phyloP scores from a whole-genome alignment of 768 basidiomycete genomes.

The Baorangia bicolor region DNA sequence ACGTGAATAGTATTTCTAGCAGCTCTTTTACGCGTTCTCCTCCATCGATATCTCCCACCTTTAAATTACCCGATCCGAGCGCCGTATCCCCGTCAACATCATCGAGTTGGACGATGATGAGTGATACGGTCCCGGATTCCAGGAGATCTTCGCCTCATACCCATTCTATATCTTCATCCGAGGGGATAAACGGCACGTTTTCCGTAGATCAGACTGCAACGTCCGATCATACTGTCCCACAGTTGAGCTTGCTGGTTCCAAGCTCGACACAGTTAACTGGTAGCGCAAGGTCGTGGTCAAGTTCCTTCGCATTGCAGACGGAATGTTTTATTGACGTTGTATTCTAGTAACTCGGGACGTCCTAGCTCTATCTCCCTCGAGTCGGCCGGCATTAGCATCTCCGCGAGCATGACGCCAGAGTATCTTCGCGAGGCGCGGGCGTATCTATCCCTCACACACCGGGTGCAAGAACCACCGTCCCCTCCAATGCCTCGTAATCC shows the following conservation, averaged over 20 bases:
- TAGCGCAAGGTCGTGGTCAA: slow-evolving; percentile 14
- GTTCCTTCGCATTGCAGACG: not conserved
- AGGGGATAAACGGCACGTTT: slow-evolving; percentile 7
- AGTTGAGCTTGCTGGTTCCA: slow-evolving; percentile 31
- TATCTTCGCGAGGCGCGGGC: slow-evolving; percentile 34
- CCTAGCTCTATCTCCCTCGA: slow-evolving; percentile 35
- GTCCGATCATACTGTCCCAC: slow-evolving; percentile 19
- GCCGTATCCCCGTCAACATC: slow-evolving; percentile 23
- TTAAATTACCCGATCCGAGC: slow-evolving; percentile 29
- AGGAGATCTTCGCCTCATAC: slow-evolving; percentile 11
- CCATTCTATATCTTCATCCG: slow-evolving; percentile 9
- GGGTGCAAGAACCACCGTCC: slow-evolving; percentile 9
- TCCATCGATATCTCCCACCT: slow-evolving; percentile 26
- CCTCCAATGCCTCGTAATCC: slow-evolving; percentile 20
- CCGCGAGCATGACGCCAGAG: slow-evolving; percentile 33
- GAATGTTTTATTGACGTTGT: slow-evolving; percentile 1
- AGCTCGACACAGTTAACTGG: slow-evolving; percentile 8
- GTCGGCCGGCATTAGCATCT: slow-evolving; percentile 31
- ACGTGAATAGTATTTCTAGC: slow-evolving; percentile 18
- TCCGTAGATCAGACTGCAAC: slow-evolving; percentile 4
- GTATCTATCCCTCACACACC: slow-evolving; percentile 32
- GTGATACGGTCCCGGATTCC: slow-evolving; percentile 22
- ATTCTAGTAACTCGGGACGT: slow-evolving; percentile 22
- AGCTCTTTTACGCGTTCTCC: slow-evolving; percentile 29
- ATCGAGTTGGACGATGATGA: slow-evolving; percentile 32